phyloP scores from a whole-genome alignment of 805 yeast genomes.

The Ogataea siamensis region DNA sequence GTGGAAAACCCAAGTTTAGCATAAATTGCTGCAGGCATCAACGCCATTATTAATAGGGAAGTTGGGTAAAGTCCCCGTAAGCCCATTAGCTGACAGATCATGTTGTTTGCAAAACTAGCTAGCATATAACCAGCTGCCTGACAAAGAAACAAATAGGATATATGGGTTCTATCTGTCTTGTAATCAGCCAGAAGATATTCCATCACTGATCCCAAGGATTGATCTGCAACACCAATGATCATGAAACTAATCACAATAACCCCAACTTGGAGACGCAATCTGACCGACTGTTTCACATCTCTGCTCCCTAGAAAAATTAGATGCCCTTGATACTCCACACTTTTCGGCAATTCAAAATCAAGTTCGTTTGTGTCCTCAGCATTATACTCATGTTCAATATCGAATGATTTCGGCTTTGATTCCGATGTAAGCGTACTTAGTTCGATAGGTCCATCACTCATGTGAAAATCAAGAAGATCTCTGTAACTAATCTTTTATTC shows the following conservation, averaged over 20 bases:
- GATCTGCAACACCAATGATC: slow-evolving; percentile 57
- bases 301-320: slow-evolving; percentile 35
- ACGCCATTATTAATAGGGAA: slow-evolving; percentile 13
- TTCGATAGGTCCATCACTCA: slow-evolving; percentile 8
- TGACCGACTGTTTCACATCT: slow-evolving; percentile 38
- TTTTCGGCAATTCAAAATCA: slow-evolving; percentile 6
- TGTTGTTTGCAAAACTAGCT: slow-evolving; percentile 49
- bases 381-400: background rate
- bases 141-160: slow-evolving; percentile 50
- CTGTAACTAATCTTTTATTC: background rate
- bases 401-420: slow-evolving; percentile 12
- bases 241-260: slow-evolving; percentile 40
- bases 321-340: slow-evolving; percentile 23
- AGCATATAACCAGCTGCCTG: slow-evolving; percentile 54
- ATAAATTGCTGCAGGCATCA: slow-evolving; percentile 32
- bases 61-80: slow-evolving; percentile 43
- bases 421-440: slow-evolving; percentile 7
- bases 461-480: background rate
- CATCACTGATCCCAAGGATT: slow-evolving; percentile 57
- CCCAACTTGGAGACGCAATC: slow-evolving; percentile 43
- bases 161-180: slow-evolving; percentile 43
- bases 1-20: slow-evolving; percentile 42
- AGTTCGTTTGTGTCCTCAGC: slow-evolving; percentile 6
- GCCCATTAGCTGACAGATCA: slow-evolving; percentile 44
- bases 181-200: slow-evolving; percentile 51